Base-by-base conservation (phyloP, 768 basidiomycete genomes). In the Rubroboletus pulcherrimus region DNA sequence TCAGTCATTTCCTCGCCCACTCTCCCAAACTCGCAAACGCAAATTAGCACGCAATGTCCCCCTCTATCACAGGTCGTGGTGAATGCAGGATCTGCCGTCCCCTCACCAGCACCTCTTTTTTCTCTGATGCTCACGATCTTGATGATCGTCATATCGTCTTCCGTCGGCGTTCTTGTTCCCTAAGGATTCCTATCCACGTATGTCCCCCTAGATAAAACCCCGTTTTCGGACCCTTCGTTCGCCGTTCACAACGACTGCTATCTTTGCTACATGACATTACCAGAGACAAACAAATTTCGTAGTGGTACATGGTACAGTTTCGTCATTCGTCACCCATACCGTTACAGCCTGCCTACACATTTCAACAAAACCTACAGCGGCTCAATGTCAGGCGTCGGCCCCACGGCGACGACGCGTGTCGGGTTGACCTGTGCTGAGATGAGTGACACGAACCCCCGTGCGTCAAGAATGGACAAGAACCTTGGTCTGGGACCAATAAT, bases 361-460 rank as follows among this genome's bases (percentile, higher is more conserved):
- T 30, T 7, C 37, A 8, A 37, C 37, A 7, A 37, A 7, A 12
- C 43, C 44, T 70, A 84, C 65, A 89, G 65, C 1, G 88, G 83
- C 61, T 81, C 76, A 48, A 96, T 84, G 62, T 83, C 65, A 1
- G 86, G 87, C 50, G 81, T 69, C 0, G 92, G 93, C 1, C 93
- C 93, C 7, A 78, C 72, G 3, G 92, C 85, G 5, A 96, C 85
- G 62, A 95, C 73, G 43, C 87, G 81, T 7, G 82, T 80, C 7
- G 87, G 87, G 70, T 95, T 94, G 70, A 93, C 82, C 85, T 93
- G 61, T 9, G 17, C 7, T n/a, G 11, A 29, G 17, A 46, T 65
- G 47, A 66, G 52, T 14, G 30, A 49, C 9, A 17, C 11, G 5
- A 10, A 26, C 26, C 7, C 10, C 11, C 0, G 30, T 17, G 19